Evolutionary conservation across 805 yeast genomes (phyloP).

Genomic region (Priceomyces carsonii): DNA sequence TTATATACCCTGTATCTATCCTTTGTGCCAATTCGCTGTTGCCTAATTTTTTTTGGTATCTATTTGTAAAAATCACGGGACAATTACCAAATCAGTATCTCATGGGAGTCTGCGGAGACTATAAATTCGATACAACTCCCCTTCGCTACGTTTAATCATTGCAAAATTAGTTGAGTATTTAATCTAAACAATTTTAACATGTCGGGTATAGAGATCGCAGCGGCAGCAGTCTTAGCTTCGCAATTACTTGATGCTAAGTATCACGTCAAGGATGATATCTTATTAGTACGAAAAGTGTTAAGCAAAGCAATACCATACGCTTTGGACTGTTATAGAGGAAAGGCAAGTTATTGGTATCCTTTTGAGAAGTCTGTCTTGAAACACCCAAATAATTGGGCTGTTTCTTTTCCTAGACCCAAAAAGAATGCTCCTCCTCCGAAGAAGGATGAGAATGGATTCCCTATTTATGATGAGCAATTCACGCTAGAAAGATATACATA

Average conservation of each 20-base stretch:
- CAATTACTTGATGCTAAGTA: conserved; percentile 50
- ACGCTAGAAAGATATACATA: conserved; percentile 66
- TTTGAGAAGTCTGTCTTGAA: conserved; percentile 57
- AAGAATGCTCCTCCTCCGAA: conserved; percentile 25
- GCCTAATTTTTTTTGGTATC: not conserved
- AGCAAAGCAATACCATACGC: conserved; percentile 43
- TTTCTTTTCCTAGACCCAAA: conserved; percentile 60
- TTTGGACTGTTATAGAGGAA: conserved; percentile 33
- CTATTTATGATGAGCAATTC: conserved; percentile 55
- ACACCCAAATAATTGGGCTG: conserved; percentile 54
- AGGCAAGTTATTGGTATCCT: conserved; percentile 67
- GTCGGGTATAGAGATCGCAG: conserved; percentile 39
- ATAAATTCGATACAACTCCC: conserved; percentile 2
- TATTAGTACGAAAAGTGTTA: conserved; percentile 47
- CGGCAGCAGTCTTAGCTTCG: conserved; percentile 45
- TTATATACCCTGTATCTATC: too few relatives aligned
- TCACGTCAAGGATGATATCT: conserved; percentile 53
- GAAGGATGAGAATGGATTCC: conserved; percentile 34
- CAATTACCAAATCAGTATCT: not conserved
- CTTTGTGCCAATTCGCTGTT: too few relatives aligned
- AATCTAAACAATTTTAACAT: conserved; percentile 14
- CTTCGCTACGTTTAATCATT: not conserved
- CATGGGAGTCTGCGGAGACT: conserved; percentile 5
- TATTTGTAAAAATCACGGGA: not conserved
- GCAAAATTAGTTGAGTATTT: too few relatives aligned